Evolutionary conservation across 2,329 filamentous ascomycete genomes (phyloP), one percentile per base, ranked within the genome.

Genomic region (Fusarium sacchari): DNA sequence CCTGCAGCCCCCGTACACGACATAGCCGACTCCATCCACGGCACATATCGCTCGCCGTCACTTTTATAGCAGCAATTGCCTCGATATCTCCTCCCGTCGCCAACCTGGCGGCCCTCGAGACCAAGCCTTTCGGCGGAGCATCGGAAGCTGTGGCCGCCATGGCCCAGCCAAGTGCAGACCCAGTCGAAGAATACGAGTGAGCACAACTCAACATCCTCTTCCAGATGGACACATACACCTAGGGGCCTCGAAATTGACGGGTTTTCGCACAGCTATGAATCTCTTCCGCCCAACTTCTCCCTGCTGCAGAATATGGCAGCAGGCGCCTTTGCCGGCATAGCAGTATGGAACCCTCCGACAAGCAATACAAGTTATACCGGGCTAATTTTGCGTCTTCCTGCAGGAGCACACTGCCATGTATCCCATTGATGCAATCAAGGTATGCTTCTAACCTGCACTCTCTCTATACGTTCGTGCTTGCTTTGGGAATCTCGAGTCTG

Each of bases 331-430:
- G 96, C 96, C 67, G 96, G 96, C 78, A 97, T 98, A 84, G 94
- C 95, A 79, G 94, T 97, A 91, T 78, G 92, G 81, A 55, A 30
- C 59, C 42, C 47, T 37, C 52, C 37, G 49, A 44, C 20, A 36
- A 56, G 30, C 37, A 63, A 30, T 28, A 62, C 24, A 42, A 22
- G n/a, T 55, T 37, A 64, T 30, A 36, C 24, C 37, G 50, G 53
- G 67, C 55, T 69, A 69, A 75, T 74, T 77, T 69, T 77, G 46
- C 18, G 60, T 60, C 32, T 40, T 32, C 32, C 28, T 69, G 58
- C 77, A 98, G 95, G 96, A 98, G 86, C 96, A 98, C 84, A 97
- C 96, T 67, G 95, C 97, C 79, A 98, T 99, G 96, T 99, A 99
- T 82, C 96, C 96, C 26, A 93, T 99, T 81, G 96, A 99, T 86